Evolutionary conservation across 176 grass and related monocot genomes (phyloP), one percentile per base, ranked within the genome.

Genomic region (Juncus inflexus): DNA sequence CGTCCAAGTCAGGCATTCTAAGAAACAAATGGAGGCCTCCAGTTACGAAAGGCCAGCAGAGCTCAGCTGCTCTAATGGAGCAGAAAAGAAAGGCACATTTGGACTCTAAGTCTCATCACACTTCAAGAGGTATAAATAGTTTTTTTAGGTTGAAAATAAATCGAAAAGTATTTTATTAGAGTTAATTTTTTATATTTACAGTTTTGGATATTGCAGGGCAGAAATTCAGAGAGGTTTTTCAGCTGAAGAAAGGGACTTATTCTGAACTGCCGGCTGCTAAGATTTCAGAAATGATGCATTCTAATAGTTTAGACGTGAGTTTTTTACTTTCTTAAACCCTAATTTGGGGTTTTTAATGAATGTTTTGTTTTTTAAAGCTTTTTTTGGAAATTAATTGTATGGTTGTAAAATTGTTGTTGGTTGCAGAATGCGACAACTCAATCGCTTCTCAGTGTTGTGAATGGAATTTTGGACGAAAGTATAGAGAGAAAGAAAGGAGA

Each of bases 401-500:
- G 65, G 61, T 51, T 42, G 64, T 87, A 55, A 86, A 71, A 12
- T 63, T 28, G 19, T 72, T 66, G 66, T 50, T 4, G 42, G 52
- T 86, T 67, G 64, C 65, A 99, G 95, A 99, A 90, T 76, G 89
- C 83, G 11, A 83, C 95, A 39, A 99, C 95, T 62, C 95, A 90
- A 28, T 94, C 89, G 58, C 95, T 99, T 74, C 83, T 99, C 55
- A 94, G 89, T 73, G 86, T 87, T 59, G 74, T 90, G 50, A 99
- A 94, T 39, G 89, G 89, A 50, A 94, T 99, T 87, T 80, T 99
- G 35, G 89, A 99, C 68, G 95, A 99, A 77, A 99, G 86, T 57
- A 94, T 99, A 80, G 89, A 94, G 62, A 90, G 80, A 72, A 99
- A 92, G 80, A 90, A 85, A 90, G 95, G 86, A 84, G 95, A 99